Evolutionary conservation across 345 rosid genomes (phyloP).

Genomic region (Hibiscus syriacus): DNA sequence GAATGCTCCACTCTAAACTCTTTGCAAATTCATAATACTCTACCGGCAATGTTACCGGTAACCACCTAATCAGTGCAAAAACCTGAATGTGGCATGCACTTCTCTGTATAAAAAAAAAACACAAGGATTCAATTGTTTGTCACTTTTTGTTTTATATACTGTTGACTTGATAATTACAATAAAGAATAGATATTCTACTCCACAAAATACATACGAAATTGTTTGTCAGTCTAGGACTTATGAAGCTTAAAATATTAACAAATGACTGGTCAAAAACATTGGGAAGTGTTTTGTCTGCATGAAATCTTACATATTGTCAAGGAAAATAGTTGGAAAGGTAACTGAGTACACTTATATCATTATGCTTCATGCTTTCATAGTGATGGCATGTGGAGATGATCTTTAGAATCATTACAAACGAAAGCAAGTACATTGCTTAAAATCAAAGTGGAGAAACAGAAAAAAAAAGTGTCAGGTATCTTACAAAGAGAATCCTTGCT

Average conservation of each 20-base stretch:
- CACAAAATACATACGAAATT: neutral
- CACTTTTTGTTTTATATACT: neutral
- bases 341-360: neutral
- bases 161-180: neutral
- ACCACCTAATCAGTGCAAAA: conserved; percentile 84
- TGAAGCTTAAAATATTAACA: neutral
- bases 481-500: conserved; percentile 73
- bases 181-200: neutral
- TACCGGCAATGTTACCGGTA: conserved; percentile 58
- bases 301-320: neutral
- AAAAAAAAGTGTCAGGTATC: conserved; percentile 14
- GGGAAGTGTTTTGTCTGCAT: neutral
- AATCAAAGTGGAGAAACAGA: no score
- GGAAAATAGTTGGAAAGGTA: neutral
- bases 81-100: conserved; percentile 79
- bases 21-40: conserved; percentile 68
- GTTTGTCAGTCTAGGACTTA: neutral
- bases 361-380: neutral
- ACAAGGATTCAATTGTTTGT: neutral
- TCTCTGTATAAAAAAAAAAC: conserved; percentile 43
- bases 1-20: conserved; percentile 78
- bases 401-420: no score
- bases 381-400: neutral
- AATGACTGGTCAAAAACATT: neutral
- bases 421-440: no score